Conservation (phyloP, 78 protist genomes). For the Mantamonas sphyraenae region DNA sequence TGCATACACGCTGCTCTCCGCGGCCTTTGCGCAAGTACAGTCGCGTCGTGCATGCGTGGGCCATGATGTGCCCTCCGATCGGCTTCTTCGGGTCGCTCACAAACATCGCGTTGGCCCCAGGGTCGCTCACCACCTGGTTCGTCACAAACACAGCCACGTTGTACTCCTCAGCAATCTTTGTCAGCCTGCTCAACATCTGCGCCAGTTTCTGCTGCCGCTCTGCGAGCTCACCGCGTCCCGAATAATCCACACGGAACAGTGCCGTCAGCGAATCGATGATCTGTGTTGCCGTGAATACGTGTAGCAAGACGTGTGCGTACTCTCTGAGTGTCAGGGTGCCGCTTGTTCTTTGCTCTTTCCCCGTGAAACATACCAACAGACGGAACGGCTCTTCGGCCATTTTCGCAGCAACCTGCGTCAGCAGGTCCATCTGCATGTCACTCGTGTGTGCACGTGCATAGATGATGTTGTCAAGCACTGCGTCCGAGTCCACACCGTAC, state of each 20-base stretch:
- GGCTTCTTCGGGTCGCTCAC: slow-evolving; percentile 85
- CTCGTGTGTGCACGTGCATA: slow-evolving; percentile 97
- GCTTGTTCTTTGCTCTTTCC: no score
- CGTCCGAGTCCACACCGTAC: slow-evolving; percentile 50
- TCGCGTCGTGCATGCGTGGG: slow-evolving; percentile 97
- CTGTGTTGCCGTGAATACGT: no score
- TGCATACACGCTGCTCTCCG: slow-evolving; percentile 93
- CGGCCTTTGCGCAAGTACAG: slow-evolving; percentile 91
- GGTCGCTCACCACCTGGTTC: slow-evolving; percentile 97
- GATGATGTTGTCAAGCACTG: slow-evolving; percentile 94
- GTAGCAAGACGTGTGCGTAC: no score
- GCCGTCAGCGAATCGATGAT: slow-evolving; percentile 97
- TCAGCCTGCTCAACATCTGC: slow-evolving; percentile 79
- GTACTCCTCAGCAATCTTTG: slow-evolving; percentile 91
- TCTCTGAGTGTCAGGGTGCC: no score
- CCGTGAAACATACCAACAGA: slow-evolving; percentile 80
- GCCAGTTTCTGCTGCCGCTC: slow-evolving; percentile 95
- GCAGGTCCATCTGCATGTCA: slow-evolving; percentile 88
- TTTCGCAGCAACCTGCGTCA: slow-evolving; percentile 91
- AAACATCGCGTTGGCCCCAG: slow-evolving; percentile 62
- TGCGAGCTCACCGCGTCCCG: slow-evolving; percentile 96
- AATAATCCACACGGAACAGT: slow-evolving; percentile 92
- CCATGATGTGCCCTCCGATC: slow-evolving; percentile 99
- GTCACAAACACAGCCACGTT: slow-evolving; percentile 97
- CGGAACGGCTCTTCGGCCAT: slow-evolving; percentile 92